These are phyloP conservation scores for Terana coerulea DNA, from an alignment of 768 basidiomycete genomes.

Conservation along the genomic window DNA sequence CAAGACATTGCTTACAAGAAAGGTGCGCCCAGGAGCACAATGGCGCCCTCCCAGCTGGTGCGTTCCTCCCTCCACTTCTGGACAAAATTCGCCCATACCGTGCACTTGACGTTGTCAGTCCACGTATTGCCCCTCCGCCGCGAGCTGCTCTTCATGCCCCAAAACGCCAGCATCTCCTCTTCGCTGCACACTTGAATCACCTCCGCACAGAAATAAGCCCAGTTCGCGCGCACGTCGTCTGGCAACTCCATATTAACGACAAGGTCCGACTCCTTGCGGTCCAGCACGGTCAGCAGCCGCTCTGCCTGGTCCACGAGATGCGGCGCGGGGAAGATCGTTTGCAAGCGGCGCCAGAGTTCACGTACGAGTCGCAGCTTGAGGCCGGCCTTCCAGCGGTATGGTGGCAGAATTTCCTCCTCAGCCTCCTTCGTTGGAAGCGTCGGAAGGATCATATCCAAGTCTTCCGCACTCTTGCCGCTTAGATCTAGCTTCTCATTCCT, in stretches of 20 bases:
- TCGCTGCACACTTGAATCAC: slow-evolving; percentile 43
- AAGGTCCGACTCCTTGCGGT: slow-evolving; percentile 44
- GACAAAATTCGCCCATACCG: slow-evolving; percentile 56
- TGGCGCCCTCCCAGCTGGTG: slow-evolving; percentile 50
- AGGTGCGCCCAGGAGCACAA: slow-evolving; percentile 54
- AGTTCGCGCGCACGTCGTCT: slow-evolving; percentile 46
- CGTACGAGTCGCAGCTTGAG: slow-evolving; percentile 57
- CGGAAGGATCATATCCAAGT: slow-evolving; percentile 11
- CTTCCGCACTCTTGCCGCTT: slow-evolving; percentile 8
- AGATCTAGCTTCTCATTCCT: slow-evolving; percentile 19
- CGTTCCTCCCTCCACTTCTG: slow-evolving; percentile 50
- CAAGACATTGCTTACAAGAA: slow-evolving; percentile 47
- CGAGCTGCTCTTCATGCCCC: slow-evolving; percentile 21
- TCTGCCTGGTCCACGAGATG: slow-evolving; percentile 42
- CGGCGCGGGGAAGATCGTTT: slow-evolving; percentile 37
- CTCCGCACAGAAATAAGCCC: slow-evolving; percentile 61
- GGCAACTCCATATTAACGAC: slow-evolving; percentile 39
- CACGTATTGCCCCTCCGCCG: slow-evolving; percentile 24
- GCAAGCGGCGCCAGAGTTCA: slow-evolving; percentile 53
- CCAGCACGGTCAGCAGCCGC: slow-evolving; percentile 44
- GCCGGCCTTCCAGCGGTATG: slow-evolving; percentile 33
- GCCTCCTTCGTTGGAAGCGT: slow-evolving; percentile 14
- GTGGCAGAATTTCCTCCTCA: neutral
- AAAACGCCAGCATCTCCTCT: slow-evolving; percentile 45
- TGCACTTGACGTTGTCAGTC: slow-evolving; percentile 40